These are phyloP conservation scores for Populus hybrid DNA, from an alignment of 441 rosid genomes.

Conservation along the genomic window DNA sequence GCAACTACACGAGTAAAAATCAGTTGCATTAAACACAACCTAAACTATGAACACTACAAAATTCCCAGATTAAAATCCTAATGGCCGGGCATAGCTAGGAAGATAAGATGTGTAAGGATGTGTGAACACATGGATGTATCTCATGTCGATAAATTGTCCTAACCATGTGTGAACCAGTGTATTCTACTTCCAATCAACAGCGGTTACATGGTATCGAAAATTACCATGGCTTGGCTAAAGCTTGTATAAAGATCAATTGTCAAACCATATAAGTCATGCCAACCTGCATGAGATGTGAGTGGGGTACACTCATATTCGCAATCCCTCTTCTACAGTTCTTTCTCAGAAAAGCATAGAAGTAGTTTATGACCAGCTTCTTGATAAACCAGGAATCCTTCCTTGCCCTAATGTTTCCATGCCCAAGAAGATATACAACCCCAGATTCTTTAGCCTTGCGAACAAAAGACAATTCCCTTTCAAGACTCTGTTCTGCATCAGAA, in stretches of 20 bases:
- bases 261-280: conserved; percentile 99
- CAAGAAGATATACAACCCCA: conserved; percentile 97
- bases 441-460: conserved; percentile 87
- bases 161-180: background rate
- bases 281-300: conserved; percentile 92
- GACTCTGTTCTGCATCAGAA: conserved; percentile 75
- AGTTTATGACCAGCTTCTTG: conserved; percentile 86
- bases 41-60: conserved; percentile 19
- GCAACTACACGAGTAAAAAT: conserved; percentile 23
- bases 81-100: background rate
- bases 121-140: background rate
- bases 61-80: conserved; percentile 16
- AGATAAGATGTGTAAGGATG: conserved; percentile 9
- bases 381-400: conserved; percentile 95
- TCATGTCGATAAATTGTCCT: background rate
- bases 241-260: conserved; percentile 22
- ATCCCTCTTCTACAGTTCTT: conserved; percentile 93
- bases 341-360: conserved; percentile 91
- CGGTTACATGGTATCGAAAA: background rate
- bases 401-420: conserved; percentile 95
- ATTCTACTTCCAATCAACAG: conserved; percentile 1
- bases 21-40: conserved; percentile 9
- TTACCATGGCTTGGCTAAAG: background rate
- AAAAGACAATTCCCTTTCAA: conserved; percentile 90
- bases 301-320: conserved; percentile 91